phyloP scores from a whole-genome alignment of 805 yeast genomes.

The Teunomyces pallodes region DNA sequence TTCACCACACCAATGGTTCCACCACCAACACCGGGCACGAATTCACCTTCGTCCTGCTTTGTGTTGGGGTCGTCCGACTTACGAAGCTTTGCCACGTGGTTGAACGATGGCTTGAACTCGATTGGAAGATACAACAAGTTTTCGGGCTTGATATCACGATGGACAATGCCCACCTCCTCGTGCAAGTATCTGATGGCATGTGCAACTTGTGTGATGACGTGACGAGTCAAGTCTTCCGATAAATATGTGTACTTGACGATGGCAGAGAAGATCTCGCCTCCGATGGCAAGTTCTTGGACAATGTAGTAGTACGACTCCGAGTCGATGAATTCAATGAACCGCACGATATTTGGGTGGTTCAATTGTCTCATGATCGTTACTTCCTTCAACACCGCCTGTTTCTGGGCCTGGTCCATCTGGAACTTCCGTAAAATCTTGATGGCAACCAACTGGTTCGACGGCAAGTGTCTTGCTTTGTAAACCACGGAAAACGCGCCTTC shows the following conservation, averaged over 20 bases:
- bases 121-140: conserved; percentile 66
- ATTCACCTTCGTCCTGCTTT: conserved; percentile 86
- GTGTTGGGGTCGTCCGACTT: conserved; percentile 66
- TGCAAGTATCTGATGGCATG: conserved; percentile 68
- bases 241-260: conserved; percentile 76
- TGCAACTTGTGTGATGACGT: conserved; percentile 62
- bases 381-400: conserved; percentile 74
- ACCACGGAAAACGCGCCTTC: conserved; percentile 84
- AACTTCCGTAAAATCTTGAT: conserved; percentile 65
- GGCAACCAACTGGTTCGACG: conserved; percentile 45
- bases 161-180: conserved; percentile 72
- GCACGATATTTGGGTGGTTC: conserved; percentile 62
- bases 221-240: conserved; percentile 63
- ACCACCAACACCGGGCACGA: conserved; percentile 77
- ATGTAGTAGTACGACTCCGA: conserved; percentile 60
- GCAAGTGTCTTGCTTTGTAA: conserved; percentile 51
- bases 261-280: conserved; percentile 79
- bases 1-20: conserved; percentile 90
- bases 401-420: conserved; percentile 59
- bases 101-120: conserved; percentile 44
- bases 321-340: conserved; percentile 65
- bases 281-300: conserved; percentile 68
- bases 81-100: conserved; percentile 41
- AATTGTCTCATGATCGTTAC: conserved; percentile 71
- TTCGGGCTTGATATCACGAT: conserved; percentile 82